Evolutionary conservation across 2,329 filamentous ascomycete genomes (phyloP), one percentile per base, ranked within the genome.

Genomic region (Fusarium sp.): DNA sequence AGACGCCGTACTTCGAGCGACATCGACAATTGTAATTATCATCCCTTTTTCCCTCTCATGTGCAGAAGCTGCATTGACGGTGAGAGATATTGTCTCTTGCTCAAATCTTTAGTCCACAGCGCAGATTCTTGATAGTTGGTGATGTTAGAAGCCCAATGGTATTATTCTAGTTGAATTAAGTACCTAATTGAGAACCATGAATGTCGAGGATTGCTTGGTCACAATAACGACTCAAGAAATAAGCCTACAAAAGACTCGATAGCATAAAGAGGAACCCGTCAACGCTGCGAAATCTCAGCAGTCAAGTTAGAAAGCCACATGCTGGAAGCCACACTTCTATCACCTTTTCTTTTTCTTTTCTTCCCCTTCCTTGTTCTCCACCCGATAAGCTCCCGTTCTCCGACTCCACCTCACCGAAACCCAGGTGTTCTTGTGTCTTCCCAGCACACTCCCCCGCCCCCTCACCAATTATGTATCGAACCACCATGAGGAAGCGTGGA

Each of bases 361-460:
- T 29, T 18, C 16, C 14, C 32, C 20, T 46, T 55, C 25, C 44
- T 41, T 44, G 24, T 51, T 51, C 67, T 67, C 67, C 64, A 61
- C 57, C 49, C 53, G 51, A 57, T 65, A 69, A 66, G 61, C 68
- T 71, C 65, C 65, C 68, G 54, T 47, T 63, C 51, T 24, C 30
- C 47, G 40, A 61, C 71, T 61, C 71, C 71, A 70, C 71, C 56
- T 70, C 44, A 57, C 52, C 54, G 40, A 59, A 56, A 48, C 61
- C 71, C 69, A 47, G 47, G 37, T 55, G 32, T 44, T 37, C 46
- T 41, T 52, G 30, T 37, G 54, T 22, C 32, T 57, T 40, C 51
- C 46, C 27, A n/a, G 37, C 61, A 55, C 68, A 65, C 70, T 68
- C 66, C 45, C 69, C 25, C 25, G 25, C 25, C 25, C 59, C 59